These are phyloP conservation scores for Auricularia heimuer DNA, from an alignment of 768 basidiomycete genomes.

Conservation along the genomic window DNA sequence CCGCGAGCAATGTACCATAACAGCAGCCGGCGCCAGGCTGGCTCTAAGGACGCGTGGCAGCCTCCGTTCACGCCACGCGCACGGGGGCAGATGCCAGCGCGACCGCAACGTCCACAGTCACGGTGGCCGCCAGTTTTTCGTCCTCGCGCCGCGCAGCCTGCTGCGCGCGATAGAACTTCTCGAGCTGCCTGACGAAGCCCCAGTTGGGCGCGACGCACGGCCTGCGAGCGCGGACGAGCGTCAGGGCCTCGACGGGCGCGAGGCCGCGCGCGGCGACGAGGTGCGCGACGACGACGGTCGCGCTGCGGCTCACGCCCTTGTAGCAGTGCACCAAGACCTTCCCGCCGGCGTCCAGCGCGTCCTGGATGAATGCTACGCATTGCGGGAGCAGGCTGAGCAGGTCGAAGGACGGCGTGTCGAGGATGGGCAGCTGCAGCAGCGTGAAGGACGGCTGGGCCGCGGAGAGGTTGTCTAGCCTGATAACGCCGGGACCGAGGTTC, in stretches of 20 bases:
- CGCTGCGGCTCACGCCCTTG: slow-evolving; percentile 63
- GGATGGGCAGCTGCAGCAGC: slow-evolving; percentile 45
- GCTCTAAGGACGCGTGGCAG: too few species aligned
- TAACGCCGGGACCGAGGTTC: slow-evolving; percentile 39
- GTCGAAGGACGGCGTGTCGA: slow-evolving; percentile 66
- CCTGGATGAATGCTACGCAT: slow-evolving; percentile 50
- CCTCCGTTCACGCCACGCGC: too few species aligned
- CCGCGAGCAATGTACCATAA: too few species aligned
- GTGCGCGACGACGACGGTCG: slow-evolving; percentile 61
- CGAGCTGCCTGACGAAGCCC: slow-evolving; percentile 64
- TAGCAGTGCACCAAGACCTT: slow-evolving; percentile 75
- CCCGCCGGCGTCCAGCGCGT: slow-evolving; percentile 43
- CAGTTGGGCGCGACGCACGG: slow-evolving; percentile 58
- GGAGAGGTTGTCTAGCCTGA: slow-evolving; percentile 31
- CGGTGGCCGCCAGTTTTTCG: too few species aligned
- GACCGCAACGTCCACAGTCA: too few species aligned
- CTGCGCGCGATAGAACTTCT: slow-evolving; percentile 59
- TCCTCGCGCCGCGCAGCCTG: too few species aligned
- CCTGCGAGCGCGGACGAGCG: slow-evolving; percentile 49
- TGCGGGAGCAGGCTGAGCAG: slow-evolving; percentile 56
- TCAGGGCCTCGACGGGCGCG: slow-evolving; percentile 49
- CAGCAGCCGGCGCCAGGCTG: too few species aligned
- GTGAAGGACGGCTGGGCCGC: slow-evolving; percentile 31
- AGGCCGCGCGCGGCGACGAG: slow-evolving; percentile 56
- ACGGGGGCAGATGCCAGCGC: too few species aligned